Evolutionary conservation across 208 protist genomes (phyloP), one percentile per base, ranked within the genome.

Genomic region (Crithidia sp.): DNA sequence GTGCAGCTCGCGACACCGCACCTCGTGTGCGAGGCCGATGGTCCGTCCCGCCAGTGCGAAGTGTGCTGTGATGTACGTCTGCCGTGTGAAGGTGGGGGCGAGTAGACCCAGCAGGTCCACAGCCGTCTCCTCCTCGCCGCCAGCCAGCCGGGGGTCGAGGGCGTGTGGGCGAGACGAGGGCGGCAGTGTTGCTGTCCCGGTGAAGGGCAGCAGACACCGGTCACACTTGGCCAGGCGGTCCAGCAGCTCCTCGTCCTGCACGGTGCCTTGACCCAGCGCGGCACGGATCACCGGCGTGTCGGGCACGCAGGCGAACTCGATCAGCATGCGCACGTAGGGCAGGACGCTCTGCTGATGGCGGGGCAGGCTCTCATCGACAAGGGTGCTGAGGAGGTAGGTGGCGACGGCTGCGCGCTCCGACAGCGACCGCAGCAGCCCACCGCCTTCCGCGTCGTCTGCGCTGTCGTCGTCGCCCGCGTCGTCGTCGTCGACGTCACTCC

Each of bases 41-140:
- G 88, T 83, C 16, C 56, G 17, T 39, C 74, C 76, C 37, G 88
- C 68, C 10, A 93, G 64, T 43, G 90, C 79, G 60, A 86, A 71
- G 74, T 93, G 87, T 9, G 91, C 91, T 10, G 91, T 56, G 75
- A 92, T 91, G 77, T 84, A 94, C 4, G 91, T 79, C 76, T 87
- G 90, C 17, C 87, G 86, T 12, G 85, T 84, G 62, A 87, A 95
- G 55, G 44, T 5, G 0, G 81, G 91, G 39, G 55, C 45, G 40
- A 95, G 73, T 41, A 87, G 67, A 9, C 53, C 49, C 40, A 57
- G 28, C 37, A 87, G 70, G 12, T 56, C 71, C 19, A 45, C 7
- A 19, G 45, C 19, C 40, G 53, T 44, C 41, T 57, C 44, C 16
- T 63, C 52, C 9, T 16, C 66, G 2, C 39, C 17, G 8, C 4